Percentiles rank a stretch among this genome's conserved stretches.
Evolutionary conservation across 1,284 basidiomycete species (phyloP).

Genomic region (Caloboletus inedulis): DNA sequence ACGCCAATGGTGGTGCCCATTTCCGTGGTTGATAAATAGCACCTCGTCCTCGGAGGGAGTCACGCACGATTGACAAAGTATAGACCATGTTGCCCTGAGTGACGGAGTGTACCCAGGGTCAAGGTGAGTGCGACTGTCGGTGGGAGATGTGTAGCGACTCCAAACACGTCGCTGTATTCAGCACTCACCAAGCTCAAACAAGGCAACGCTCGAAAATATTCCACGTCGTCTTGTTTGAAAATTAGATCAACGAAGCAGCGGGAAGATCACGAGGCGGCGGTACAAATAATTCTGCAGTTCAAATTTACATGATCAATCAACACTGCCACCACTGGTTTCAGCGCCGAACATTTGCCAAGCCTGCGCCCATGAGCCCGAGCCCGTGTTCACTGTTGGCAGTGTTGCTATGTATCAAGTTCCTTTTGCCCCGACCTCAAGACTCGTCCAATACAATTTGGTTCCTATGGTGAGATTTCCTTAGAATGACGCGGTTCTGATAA

Average conservation of each 20-base stretch:
- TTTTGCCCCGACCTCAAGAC: background rate
- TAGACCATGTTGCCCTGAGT: background rate
- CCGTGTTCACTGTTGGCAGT: too few relatives aligned
- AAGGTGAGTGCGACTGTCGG: background rate
- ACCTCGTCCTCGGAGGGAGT: too few relatives aligned
- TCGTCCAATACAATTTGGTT: background rate
- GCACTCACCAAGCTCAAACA: conserved; percentile 7
- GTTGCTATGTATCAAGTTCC: background rate
- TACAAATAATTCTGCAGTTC: too few relatives aligned
- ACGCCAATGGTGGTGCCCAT: background rate
- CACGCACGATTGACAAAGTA: background rate
- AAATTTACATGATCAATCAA: too few relatives aligned
- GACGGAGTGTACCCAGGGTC: background rate
- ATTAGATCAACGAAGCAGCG: too few relatives aligned
- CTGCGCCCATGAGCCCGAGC: too few relatives aligned
- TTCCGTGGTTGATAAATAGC: background rate
- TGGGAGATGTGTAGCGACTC: background rate
- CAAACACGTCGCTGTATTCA: background rate
- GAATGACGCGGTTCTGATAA: background rate
- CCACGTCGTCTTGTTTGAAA: background rate
- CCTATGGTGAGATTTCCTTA: background rate
- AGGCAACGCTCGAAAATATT: conserved; percentile 8
- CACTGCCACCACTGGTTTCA: background rate
- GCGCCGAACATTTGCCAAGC: background rate
- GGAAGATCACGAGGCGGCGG: too few relatives aligned